Evolutionary conservation across 192 early-diverging fungal species (phyloP).

Genomic region (Coemansia sp.): DNA sequence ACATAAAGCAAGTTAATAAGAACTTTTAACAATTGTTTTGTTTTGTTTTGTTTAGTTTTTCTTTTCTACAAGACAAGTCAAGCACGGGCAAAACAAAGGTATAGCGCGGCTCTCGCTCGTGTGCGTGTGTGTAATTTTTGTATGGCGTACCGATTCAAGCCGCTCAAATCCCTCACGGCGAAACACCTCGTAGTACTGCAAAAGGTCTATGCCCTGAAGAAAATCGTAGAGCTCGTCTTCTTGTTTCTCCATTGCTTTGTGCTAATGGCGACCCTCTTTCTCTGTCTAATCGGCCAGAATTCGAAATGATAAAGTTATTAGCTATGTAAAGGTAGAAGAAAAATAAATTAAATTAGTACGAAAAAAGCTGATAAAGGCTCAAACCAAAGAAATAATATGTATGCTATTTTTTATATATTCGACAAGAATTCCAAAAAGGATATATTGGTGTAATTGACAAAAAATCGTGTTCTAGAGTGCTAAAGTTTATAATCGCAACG

Average conservation of each 20-base stretch:
- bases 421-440: not conserved
- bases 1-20: not conserved
- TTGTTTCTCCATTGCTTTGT: conserved; percentile 29
- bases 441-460: no score
- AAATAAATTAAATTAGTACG: not conserved
- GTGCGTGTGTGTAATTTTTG: no score
- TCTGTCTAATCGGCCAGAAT: no score
- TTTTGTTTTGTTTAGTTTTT: conserved; percentile 1
- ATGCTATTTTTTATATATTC: not conserved
- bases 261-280: not conserved
- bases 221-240: conserved; percentile 33
- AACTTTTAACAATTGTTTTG: not conserved
- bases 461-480: not conserved
- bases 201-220: conserved; percentile 27
- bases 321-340: not conserved
- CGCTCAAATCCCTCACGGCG: conserved; percentile 48
- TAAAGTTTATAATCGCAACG: not conserved
- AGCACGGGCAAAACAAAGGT: not conserved
- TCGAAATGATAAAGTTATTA: not conserved
- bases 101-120: no score
- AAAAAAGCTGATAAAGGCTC: not conserved
- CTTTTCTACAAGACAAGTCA: not conserved
- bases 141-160: conserved; percentile 40
- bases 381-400: not conserved
- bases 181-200: conserved; percentile 46